phyloP scores from a whole-genome alignment of 2,329 filamentous ascomycete genomes.

The Botrytis squamosa region DNA sequence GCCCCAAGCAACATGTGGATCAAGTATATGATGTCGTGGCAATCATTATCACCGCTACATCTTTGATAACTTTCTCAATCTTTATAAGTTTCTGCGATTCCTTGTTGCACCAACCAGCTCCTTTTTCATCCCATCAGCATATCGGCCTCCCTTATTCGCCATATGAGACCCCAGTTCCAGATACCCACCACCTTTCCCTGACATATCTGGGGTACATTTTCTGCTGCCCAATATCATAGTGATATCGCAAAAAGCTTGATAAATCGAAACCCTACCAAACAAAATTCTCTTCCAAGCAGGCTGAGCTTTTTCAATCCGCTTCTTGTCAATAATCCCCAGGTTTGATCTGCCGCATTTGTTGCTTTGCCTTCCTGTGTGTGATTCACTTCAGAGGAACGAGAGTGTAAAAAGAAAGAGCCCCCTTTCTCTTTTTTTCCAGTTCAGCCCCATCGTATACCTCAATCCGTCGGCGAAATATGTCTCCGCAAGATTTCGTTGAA shows the following conservation, averaged over 20 bases:
- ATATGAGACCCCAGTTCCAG: slow-evolving; percentile 1
- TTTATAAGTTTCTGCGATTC: background rate
- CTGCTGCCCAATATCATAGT: background rate
- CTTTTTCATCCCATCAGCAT: background rate
- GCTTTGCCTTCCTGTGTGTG: slow-evolving; percentile 5
- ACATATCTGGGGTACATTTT: background rate
- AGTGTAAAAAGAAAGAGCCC: background rate
- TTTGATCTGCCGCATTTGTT: background rate
- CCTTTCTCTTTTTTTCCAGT: background rate
- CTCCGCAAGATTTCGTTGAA: slow-evolving; percentile 52
- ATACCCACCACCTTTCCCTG: slow-evolving; percentile 3
- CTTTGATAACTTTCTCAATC: background rate
- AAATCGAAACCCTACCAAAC: background rate
- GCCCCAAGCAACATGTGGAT: slow-evolving; percentile 16
- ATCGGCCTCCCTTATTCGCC: background rate
- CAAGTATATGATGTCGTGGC: slow-evolving; percentile 17
- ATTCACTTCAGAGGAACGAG: background rate
- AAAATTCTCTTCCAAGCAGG: background rate
- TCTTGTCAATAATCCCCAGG: background rate
- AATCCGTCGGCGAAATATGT: slow-evolving; percentile 21
- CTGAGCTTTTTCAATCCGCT: background rate
- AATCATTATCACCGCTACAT: slow-evolving; percentile 7
- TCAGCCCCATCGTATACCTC: background rate
- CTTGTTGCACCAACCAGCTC: background rate
- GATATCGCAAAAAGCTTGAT: background rate